phyloP scores from a whole-genome alignment of 768 basidiomycete species.

The Candolleomyces eurysporus region DNA sequence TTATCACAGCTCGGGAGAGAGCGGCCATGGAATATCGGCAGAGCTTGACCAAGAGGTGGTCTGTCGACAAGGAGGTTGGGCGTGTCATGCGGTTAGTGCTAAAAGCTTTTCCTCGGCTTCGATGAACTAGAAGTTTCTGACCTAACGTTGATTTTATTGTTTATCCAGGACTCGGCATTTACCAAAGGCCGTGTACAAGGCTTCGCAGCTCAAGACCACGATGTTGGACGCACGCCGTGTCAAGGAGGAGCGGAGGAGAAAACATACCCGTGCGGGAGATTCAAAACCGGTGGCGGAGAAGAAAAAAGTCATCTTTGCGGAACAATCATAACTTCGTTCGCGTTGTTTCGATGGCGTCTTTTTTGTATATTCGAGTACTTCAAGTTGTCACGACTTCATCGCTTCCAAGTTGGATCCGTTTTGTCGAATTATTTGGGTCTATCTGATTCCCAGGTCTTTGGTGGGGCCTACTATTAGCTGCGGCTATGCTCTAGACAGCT shows the following conservation, averaged over 20 bases:
- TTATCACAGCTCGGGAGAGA: slow-evolving; percentile 86
- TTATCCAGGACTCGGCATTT: slow-evolving; percentile 67
- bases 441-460: not conserved
- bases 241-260: slow-evolving; percentile 91
- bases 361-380: not conserved
- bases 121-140: not conserved
- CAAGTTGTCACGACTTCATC: not conserved
- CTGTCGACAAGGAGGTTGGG: slow-evolving; percentile 76
- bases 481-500: too few relatives aligned
- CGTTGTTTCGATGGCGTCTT: not conserved
- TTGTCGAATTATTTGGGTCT: not conserved
- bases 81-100: slow-evolving; percentile 71
- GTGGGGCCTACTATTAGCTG: too few relatives aligned
- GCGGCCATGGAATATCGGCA: slow-evolving; percentile 92
- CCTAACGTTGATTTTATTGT: not conserved
- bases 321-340: slow-evolving; percentile 54
- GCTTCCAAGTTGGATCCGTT: not conserved
- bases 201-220: slow-evolving; percentile 82
- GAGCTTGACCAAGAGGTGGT: slow-evolving; percentile 86
- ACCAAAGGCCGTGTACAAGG: slow-evolving; percentile 89
- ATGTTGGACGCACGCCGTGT: slow-evolving; percentile 88
- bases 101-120: not conserved
- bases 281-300: slow-evolving; percentile 88
- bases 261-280: slow-evolving; percentile 83
- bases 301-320: slow-evolving; percentile 81